Base-by-base conservation (phyloP, 176 grass and related monocot genomes). In the Rhynchospora tenuis region DNA sequence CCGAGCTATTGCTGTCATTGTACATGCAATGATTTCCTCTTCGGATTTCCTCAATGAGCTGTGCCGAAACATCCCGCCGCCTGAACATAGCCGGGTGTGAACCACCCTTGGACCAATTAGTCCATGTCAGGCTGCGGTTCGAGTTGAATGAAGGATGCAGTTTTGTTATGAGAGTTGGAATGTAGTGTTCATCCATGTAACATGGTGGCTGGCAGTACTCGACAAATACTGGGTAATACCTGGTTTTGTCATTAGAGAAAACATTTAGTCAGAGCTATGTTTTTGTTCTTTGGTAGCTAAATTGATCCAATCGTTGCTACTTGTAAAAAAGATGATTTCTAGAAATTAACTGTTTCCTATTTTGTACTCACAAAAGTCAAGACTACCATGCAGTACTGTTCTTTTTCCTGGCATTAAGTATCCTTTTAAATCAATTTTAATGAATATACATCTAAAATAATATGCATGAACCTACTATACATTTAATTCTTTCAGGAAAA, bases 161-260 rank as follows among this genome's bases (percentile, higher is more conserved):
- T 64, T 86, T 86, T 80, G 78, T 28, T 19, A 86, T 48, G 19
- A 86, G 29, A 24, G 87, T 89, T 26, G 87, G 83, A 15, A 89
- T 29, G 78, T 89, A 89, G 77, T 86, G 83, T 55, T 89, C 87
- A 16, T 89, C 83, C 75, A 73, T 58, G 68, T 85, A 85, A 65
- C 87, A 89, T 1, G 57, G 83, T 1, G 87, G 66, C 74, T 27
- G 67, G 65, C 87, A 89, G 45, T 81, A 61, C 59, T 85, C 74
- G 11, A 54, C 74, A 48, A 88, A 85, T 43, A 85, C 12, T 20
- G 52, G 64, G 43, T 81, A 82, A 48, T 51, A 80, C 78, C 78
- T 80, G 56, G 19, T 75, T 75, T 75, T 29, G 72, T 16, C 6
- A 29, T 28, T 54, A 75, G 48, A 75, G 1, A 51, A 47, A 73